Percentiles rank a stretch among this genome's conserved stretches.
Conservation (phyloP, 176 grass and related monocot species). For the Tillandsia leiboldiana region DNA sequence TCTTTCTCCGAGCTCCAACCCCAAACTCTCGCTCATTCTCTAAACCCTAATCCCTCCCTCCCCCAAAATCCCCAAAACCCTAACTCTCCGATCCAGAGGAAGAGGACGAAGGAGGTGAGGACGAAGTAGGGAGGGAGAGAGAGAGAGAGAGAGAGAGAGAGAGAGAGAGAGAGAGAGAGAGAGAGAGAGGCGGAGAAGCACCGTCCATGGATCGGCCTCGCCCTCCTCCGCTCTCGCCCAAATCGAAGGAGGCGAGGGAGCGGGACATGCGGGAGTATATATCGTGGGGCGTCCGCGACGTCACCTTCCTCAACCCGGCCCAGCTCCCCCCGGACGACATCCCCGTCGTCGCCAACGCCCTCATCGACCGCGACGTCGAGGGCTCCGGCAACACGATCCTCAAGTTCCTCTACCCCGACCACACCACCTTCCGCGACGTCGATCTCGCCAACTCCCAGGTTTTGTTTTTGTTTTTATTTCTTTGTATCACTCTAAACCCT, state of each 20-base stretch:
- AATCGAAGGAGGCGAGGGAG: too few species aligned
- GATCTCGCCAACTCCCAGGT: constrained; percentile 71
- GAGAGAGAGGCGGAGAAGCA: constrained; percentile 32
- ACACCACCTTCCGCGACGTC: constrained; percentile 26
- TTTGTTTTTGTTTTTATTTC: not conserved
- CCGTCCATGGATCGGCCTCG: constrained; percentile 51
- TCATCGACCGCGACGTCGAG: constrained; percentile 10
- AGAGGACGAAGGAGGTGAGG: not conserved
- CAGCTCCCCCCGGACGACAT: constrained; percentile 1
- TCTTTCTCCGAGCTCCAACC: not conserved
- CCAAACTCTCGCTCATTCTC: constrained; percentile 5
- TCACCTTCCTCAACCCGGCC: constrained; percentile 31
- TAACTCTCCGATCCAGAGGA: constrained; percentile 18
- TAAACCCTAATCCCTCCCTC: constrained; percentile 14
- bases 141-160: not conserved
- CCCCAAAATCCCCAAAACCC: constrained; percentile 21
- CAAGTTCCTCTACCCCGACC: too few species aligned
- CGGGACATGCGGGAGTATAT: too few species aligned
- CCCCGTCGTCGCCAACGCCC: constrained; percentile 37
- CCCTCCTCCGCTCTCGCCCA: constrained; percentile 25
- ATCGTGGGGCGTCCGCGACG: constrained; percentile 13
- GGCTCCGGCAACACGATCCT: not conserved
- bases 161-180: not conserved
- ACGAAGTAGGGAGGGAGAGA: not conserved
- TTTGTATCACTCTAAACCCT: not conserved